Evolutionary conservation across 176 grass and related monocot genomes (phyloP).

Genomic region (Musa troglodytarum): DNA sequence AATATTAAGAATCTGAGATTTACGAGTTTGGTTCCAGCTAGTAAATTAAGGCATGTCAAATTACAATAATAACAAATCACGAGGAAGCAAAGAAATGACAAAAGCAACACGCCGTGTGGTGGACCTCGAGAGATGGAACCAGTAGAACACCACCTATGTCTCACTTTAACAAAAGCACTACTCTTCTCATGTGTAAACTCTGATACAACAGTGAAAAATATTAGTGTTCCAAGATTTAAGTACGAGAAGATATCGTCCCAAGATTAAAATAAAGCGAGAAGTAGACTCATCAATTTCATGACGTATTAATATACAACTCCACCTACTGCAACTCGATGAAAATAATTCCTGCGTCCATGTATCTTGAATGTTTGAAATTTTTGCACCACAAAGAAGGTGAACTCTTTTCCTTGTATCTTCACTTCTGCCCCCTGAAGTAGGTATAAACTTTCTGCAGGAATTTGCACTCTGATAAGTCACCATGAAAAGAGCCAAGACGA

Average conservation of each 20-base stretch:
- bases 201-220: no score
- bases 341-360: neutral
- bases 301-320: neutral
- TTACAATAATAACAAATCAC: no score
- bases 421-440: slow-evolving; percentile 52
- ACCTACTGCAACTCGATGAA: neutral
- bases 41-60: no score
- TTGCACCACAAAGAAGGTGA: no score
- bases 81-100: no score
- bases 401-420: slow-evolving; percentile 10
- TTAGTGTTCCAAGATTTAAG: neutral
- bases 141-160: no score
- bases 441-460: slow-evolving; percentile 43
- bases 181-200: neutral
- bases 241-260: neutral
- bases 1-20: no score
- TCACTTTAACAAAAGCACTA: neutral
- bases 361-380: neutral
- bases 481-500: neutral
- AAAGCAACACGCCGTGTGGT: no score
- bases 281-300: neutral
- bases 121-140: no score
- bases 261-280: neutral
- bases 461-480: neutral
- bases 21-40: no score